phyloP scores from a whole-genome alignment of 768 basidiomycete species.

The Leucocoprinus birnbaumii region DNA sequence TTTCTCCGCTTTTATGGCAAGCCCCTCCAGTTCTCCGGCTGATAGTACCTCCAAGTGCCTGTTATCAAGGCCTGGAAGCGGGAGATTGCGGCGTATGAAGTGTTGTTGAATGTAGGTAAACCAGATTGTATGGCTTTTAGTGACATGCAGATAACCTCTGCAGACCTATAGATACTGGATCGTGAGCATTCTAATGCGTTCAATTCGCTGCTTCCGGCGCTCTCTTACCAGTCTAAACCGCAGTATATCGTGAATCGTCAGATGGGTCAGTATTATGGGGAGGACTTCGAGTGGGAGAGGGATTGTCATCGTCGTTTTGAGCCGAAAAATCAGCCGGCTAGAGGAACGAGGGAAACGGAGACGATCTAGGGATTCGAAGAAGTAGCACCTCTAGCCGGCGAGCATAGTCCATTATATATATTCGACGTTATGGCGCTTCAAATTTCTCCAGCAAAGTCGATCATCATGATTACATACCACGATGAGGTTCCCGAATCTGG shows the following conservation, averaged over 20 bases:
- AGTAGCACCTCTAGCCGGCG: neutral
- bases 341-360: neutral
- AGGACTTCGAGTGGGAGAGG: conserved; percentile 48
- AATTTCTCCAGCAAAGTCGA: neutral
- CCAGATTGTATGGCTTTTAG: conserved; percentile 52
- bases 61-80: conserved; percentile 38
- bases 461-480: conserved; percentile 8
- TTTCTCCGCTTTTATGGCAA: conserved; percentile 34
- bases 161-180: conserved; percentile 38
- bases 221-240: conserved; percentile 43
- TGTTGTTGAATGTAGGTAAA: conserved; percentile 36
- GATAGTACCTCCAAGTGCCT: conserved; percentile 31
- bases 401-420: neutral
- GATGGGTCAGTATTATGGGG: conserved; percentile 37
- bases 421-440: neutral
- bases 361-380: neutral
- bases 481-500: neutral
- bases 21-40: conserved; percentile 41
- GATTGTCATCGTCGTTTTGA: conserved; percentile 10
- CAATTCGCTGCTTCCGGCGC: neutral
- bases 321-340: neutral
- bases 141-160: conserved; percentile 36
- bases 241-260: conserved; percentile 39
- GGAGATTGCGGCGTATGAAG: conserved; percentile 39
- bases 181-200: neutral